Conservation (phyloP, 176 grass and related monocot genomes). For the Juncus inflexus region DNA sequence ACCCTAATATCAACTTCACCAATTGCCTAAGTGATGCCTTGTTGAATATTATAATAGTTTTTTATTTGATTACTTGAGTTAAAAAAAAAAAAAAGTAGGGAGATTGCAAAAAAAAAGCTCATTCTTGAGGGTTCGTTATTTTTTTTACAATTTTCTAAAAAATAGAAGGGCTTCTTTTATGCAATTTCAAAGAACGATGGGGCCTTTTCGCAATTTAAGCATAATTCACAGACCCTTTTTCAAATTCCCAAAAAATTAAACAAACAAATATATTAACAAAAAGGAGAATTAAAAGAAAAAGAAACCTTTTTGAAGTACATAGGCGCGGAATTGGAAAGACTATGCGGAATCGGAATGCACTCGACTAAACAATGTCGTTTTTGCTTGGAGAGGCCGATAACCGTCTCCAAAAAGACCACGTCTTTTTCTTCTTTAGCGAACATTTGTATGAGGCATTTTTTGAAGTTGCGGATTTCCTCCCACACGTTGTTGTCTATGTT, state of each 20-base stretch:
- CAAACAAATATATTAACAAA: neutral
- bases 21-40: too few species aligned
- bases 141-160: constrained; percentile 14
- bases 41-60: too few species aligned
- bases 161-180: neutral
- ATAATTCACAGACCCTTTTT: too few species aligned
- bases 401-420: constrained; percentile 82
- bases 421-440: constrained; percentile 74
- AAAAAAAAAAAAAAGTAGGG: too few species aligned
- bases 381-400: constrained; percentile 58
- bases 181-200: constrained; percentile 6
- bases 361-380: constrained; percentile 80
- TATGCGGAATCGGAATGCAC: constrained; percentile 68
- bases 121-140: too few species aligned
- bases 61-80: too few species aligned
- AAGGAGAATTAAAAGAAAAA: constrained; percentile 6
- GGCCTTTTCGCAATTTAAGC: too few species aligned
- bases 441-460: constrained; percentile 90
- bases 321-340: constrained; percentile 64
- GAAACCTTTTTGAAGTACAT: constrained; percentile 98
- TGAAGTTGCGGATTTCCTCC: constrained; percentile 97
- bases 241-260: too few species aligned
- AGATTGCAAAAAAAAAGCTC: too few species aligned
- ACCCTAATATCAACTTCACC: too few species aligned
- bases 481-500: constrained; percentile 73